Evolutionary conservation across 257 asterid species (phyloP).

Genomic region (Penstemon barbatus): DNA sequence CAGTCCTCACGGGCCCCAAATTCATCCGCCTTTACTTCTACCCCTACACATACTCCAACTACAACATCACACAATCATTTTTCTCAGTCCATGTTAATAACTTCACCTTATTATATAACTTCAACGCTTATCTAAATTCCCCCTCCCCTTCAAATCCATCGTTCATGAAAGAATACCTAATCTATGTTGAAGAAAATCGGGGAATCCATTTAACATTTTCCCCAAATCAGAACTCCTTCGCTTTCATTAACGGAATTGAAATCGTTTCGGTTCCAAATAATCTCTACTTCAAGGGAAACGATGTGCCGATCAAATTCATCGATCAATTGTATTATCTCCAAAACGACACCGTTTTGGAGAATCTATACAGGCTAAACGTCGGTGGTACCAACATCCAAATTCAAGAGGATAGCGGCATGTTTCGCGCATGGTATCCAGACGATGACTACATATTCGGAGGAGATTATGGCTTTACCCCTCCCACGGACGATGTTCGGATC

Average conservation of each 20-base stretch:
- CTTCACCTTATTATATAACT: slow-evolving; percentile 42
- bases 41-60: slow-evolving; percentile 33
- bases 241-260: slow-evolving; percentile 67
- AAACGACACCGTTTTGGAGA: slow-evolving; percentile 40
- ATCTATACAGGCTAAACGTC: slow-evolving; percentile 50
- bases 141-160: background rate
- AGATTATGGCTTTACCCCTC: background rate
- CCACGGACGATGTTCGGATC: background rate
- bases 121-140: slow-evolving; percentile 36
- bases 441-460: background rate
- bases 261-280: slow-evolving; percentile 49
- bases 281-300: slow-evolving; percentile 39
- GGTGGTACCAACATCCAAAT: slow-evolving; percentile 25
- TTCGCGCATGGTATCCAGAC: slow-evolving; percentile 47
- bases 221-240: slow-evolving; percentile 40
- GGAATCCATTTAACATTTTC: slow-evolving; percentile 33
- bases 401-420: slow-evolving; percentile 51
- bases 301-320: background rate
- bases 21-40: slow-evolving; percentile 62
- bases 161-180: slow-evolving; percentile 33
- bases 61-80: slow-evolving; percentile 8
- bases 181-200: slow-evolving; percentile 35
- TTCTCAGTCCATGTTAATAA: slow-evolving; percentile 46
- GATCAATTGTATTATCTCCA: background rate
- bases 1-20: slow-evolving; percentile 42